Evolutionary conservation across 768 basidiomycete genomes (phyloP).

Genomic region (Rhizopogon rudus): DNA sequence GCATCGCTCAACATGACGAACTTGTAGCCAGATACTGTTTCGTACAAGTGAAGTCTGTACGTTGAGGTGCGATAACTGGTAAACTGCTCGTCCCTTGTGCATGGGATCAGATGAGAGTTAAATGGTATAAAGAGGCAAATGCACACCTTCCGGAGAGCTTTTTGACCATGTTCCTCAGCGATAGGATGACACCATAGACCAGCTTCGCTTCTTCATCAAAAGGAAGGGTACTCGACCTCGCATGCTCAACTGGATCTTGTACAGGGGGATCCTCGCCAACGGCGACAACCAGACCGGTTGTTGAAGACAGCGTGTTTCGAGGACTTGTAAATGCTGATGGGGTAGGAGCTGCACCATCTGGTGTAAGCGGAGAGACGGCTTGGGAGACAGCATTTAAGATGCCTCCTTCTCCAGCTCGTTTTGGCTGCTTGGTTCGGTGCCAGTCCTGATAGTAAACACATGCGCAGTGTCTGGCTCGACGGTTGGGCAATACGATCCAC

Average conservation of each 20-base stretch:
- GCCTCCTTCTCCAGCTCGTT: constrained; percentile 65
- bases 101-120: neutral
- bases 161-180: constrained; percentile 90
- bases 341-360: constrained; percentile 26
- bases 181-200: constrained; percentile 93
- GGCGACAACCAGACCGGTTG: constrained; percentile 67
- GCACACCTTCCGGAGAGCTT: constrained; percentile 83
- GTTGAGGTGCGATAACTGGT: constrained; percentile 85
- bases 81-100: constrained; percentile 81
- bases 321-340: constrained; percentile 49
- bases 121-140: neutral
- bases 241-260: constrained; percentile 14
- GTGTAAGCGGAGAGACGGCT: constrained; percentile 40
- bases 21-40: constrained; percentile 89
- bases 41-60: constrained; percentile 92
- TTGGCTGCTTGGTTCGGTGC: constrained; percentile 75
- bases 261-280: constrained; percentile 36
- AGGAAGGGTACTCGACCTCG: constrained; percentile 51
- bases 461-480: constrained; percentile 66
- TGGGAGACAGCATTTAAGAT: constrained; percentile 80
- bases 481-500: constrained; percentile 4
- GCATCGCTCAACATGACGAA: constrained; percentile 94
- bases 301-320: constrained; percentile 60
- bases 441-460: constrained; percentile 97
- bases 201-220: constrained; percentile 98